These are phyloP conservation scores for Ophiostoma sp. DNA, from an alignment of 2,329 filamentous ascomycete species.

Conservation along the genomic window DNA sequence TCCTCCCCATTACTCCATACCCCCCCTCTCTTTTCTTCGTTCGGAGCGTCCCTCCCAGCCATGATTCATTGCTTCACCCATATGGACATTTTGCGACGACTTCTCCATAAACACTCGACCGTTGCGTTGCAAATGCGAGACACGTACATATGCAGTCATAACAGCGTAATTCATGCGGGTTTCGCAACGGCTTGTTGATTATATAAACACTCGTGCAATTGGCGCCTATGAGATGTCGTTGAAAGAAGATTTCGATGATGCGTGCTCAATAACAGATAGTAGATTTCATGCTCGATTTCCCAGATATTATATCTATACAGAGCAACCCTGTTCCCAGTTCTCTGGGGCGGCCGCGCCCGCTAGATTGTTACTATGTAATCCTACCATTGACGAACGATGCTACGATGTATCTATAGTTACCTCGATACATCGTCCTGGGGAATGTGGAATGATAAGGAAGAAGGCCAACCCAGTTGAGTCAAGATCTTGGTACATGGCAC, in stretches of 20 bases:
- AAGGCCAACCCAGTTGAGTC: not conserved
- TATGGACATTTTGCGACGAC: slow-evolving; percentile 1
- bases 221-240: not conserved
- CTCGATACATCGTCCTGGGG: not conserved
- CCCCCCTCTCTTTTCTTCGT: not conserved
- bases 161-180: not conserved
- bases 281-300: not conserved
- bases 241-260: not conserved
- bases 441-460: not conserved
- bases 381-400: slow-evolving; percentile 5
- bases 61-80: not conserved
- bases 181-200: not conserved
- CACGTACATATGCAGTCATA: slow-evolving; percentile 1
- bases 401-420: slow-evolving; percentile 1
- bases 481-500: not conserved
- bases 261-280: not conserved
- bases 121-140: not conserved
- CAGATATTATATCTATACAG: not conserved
- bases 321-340: not conserved
- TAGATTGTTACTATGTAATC: not conserved
- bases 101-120: not conserved
- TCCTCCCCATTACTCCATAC: not conserved
- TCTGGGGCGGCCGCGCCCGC: slow-evolving; percentile 5
- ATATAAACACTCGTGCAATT: not conserved
- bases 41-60: not conserved